A percentile compares a stretch with the other conserved stretches of the same genome.
Conservation (phyloP, 2,329 filamentous ascomycete species). For the Monosporascus sp. region DNA sequence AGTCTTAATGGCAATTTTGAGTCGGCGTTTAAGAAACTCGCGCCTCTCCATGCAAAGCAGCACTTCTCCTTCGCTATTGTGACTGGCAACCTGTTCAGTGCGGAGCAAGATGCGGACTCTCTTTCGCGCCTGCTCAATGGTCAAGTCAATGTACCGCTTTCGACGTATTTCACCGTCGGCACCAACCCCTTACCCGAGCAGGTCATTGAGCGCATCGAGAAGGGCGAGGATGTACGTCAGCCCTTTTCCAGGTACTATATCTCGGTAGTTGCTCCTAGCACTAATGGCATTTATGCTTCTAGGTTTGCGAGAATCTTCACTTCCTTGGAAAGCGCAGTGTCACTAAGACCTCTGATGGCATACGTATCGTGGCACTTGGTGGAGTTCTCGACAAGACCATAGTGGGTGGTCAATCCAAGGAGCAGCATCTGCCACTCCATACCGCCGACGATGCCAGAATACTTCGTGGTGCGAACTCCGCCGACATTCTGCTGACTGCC, state of each 20-base stretch:
- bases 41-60: slow-evolving; percentile 79
- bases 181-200: slow-evolving; percentile 62
- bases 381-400: slow-evolving; percentile 62
- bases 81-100: slow-evolving; percentile 74
- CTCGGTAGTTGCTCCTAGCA: background rate
- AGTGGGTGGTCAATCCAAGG: slow-evolving; percentile 58
- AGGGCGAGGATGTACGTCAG: slow-evolving; percentile 49
- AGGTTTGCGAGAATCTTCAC: slow-evolving; percentile 84
- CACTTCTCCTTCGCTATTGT: slow-evolving; percentile 81
- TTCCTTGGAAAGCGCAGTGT: slow-evolving; percentile 83
- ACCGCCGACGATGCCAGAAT: slow-evolving; percentile 70
- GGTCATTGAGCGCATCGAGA: slow-evolving; percentile 68
- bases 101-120: slow-evolving; percentile 51
- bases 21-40: slow-evolving; percentile 72
- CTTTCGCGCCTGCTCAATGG: slow-evolving; percentile 65
- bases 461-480: slow-evolving; percentile 68
- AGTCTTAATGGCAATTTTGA: slow-evolving; percentile 74
- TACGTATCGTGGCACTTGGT: slow-evolving; percentile 82
- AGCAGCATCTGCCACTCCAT: slow-evolving; percentile 73
- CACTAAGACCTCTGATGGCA: slow-evolving; percentile 83
- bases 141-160: slow-evolving; percentile 67
- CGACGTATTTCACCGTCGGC: slow-evolving; percentile 88
- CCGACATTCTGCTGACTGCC: slow-evolving; percentile 82
- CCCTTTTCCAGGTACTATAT: background rate
- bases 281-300: background rate